Evolutionary conservation across 164 flowering plant genomes (phyloP).

Genomic region (Tetrastigma voinierianum): DNA sequence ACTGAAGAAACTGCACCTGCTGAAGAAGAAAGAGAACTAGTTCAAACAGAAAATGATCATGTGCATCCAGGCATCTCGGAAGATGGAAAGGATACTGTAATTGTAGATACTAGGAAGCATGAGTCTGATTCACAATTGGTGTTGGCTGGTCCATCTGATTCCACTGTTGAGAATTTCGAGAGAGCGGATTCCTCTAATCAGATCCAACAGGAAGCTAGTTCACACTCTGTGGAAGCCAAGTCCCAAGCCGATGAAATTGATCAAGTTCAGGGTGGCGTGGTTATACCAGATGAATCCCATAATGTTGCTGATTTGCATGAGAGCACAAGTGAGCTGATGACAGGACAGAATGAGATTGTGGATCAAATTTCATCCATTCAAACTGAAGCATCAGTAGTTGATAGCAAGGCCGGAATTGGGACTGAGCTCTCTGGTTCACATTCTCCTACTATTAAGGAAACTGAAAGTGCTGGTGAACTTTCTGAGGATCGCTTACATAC

Average conservation of each 20-base stretch:
- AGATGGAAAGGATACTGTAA: constrained; percentile 20
- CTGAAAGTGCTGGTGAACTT: constrained; percentile 29
- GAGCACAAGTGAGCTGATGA: constrained; percentile 25
- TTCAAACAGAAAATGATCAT: constrained; percentile 21
- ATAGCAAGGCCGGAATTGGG: constrained; percentile 22
- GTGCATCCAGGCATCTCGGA: constrained; percentile 14
- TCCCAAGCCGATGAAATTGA: constrained; percentile 19
- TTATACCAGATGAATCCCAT: constrained; percentile 23
- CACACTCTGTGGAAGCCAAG: constrained; percentile 29
- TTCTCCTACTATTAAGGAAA: constrained; percentile 21
- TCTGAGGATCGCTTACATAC: constrained; percentile 11
- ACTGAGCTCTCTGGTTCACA: constrained; percentile 27
- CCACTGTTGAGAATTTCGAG: constrained; percentile 27
- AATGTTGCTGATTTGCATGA: constrained; percentile 23
- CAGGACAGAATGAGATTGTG: constrained; percentile 23
- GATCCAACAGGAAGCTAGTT: constrained; percentile 25
- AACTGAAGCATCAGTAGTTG: constrained; percentile 22
- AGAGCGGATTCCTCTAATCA: constrained; percentile 19
- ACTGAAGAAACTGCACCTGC: constrained; percentile 23
- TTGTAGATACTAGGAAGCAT: constrained; percentile 20
- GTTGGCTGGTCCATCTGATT: constrained; percentile 1
- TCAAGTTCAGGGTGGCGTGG: constrained; percentile 17
- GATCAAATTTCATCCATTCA: constrained; percentile 25
- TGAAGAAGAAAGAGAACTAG: constrained; percentile 36
- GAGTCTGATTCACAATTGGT: constrained; percentile 25